Conservation (phyloP, 306 rosid species). For the Canavalia gladiata region DNA sequence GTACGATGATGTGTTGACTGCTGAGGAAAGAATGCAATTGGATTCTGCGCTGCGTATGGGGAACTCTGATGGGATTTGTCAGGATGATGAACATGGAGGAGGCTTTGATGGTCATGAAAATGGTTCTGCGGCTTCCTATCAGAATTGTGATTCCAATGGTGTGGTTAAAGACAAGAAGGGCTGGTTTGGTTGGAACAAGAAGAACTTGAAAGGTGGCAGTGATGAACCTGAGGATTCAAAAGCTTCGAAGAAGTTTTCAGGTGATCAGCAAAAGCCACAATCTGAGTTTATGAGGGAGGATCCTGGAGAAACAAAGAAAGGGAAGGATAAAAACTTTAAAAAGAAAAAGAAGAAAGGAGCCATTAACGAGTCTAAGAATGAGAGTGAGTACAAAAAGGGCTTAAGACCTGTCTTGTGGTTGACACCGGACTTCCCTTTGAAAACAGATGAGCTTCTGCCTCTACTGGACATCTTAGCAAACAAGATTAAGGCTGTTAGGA, state of each 20-base stretch:
- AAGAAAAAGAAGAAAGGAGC: conserved; percentile 90
- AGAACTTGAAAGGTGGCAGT: conserved; percentile 62
- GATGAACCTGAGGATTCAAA: conserved; percentile 85
- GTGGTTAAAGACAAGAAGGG: conserved; percentile 83
- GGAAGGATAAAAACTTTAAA: conserved; percentile 80
- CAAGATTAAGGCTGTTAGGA: conserved; percentile 97
- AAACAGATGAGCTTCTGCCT: conserved; percentile 97
- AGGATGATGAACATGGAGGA: conserved; percentile 76
- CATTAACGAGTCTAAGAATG: conserved; percentile 75
- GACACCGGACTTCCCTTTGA: conserved; percentile 94
- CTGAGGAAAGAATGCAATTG: conserved; percentile 88
- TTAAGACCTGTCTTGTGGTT: conserved; percentile 98
- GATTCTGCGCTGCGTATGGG: conserved; percentile 93
- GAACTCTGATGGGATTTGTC: conserved; percentile 72
- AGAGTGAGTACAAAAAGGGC: conserved; percentile 95
- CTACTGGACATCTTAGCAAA: conserved; percentile 94
- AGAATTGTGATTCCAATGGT: conserved; percentile 73
- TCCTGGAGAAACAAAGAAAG: conserved; percentile 69
- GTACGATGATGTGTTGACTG: conserved; percentile 89
- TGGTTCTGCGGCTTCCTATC: conserved; percentile 62
- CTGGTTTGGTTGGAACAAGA: conserved; percentile 98
- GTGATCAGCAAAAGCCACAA: conserved; percentile 74
- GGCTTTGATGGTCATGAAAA: conserved; percentile 67
- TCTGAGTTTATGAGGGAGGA: conserved; percentile 75
- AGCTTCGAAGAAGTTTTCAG: conserved; percentile 65